Base-by-base conservation (phyloP, 169 alveolate genomes). In the Besnoitia besnoiti region DNA sequence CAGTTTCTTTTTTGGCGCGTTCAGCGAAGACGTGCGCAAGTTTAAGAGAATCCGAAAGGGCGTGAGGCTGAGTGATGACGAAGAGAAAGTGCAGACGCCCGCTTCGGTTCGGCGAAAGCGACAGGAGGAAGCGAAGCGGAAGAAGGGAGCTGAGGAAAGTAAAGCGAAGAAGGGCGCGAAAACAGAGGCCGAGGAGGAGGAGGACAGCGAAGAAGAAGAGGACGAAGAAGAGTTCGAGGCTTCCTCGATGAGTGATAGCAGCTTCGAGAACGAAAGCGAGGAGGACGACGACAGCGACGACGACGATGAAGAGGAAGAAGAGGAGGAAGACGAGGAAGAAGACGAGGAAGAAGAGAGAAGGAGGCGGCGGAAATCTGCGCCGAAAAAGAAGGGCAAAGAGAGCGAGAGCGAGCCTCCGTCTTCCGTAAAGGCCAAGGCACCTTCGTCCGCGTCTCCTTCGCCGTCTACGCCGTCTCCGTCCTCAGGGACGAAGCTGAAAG, bases 321-420 rank as follows among this genome's bases (percentile, higher is more conserved):
- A 33, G 27, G 90, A 82, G n/a, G 90, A 82, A 50, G 90, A 82
- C 27, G 90, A 49, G 75, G 90, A 82, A 16, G 75, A 82, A 47
- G 75, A 82, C 5, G 90, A 50, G 24, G 75, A 82, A 49, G 76
- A 82, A 33, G 61, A 77, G 21, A 37, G 19, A 77, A 40, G 33
- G 85, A 40, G 14, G 85, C 44, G 47, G 75, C 10, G 30, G 75
- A 44, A 33, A 46, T 27, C 51, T 12, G 37, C n/a, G 47, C 46
- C 30, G 75, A 82, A n/a, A 35, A 39, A 33, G 75, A 37, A 47
- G 37, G 75, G n/a, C 46, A 37, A 49, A 75, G 1, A 42, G 19
- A 21, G 5, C 27, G 47, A 77, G 85, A 21, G 37, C 0, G 55
- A 8, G 35, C 8, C 46, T 0, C 49, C 33, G n/a, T n/a, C n/a